These are phyloP conservation scores for Lachnum nothofagi DNA, from an alignment of 2,329 filamentous ascomycete species.

Conservation along the genomic window DNA sequence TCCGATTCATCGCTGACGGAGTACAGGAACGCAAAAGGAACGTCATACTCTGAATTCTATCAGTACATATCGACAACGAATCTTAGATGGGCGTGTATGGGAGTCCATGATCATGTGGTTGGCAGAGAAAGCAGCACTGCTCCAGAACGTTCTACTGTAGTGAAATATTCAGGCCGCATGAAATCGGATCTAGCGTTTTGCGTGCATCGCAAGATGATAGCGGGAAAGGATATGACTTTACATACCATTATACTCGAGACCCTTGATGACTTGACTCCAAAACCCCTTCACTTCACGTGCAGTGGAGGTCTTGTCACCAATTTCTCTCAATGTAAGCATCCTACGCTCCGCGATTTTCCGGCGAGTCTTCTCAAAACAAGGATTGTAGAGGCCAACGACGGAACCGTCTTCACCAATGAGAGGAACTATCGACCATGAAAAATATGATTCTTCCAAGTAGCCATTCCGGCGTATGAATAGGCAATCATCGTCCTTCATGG, in stretches of 20 bases:
- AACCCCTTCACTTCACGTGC: slow-evolving; percentile 70
- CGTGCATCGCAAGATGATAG: too few species aligned
- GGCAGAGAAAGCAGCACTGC: background rate
- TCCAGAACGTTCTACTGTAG: too few species aligned
- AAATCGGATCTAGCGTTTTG: too few species aligned
- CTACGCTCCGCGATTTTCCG: slow-evolving; percentile 72
- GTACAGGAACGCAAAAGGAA: slow-evolving; percentile 73
- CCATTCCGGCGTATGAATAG: slow-evolving; percentile 66
- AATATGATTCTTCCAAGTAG: slow-evolving; percentile 73
- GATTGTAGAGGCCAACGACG: slow-evolving; percentile 73
- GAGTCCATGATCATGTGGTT: background rate
- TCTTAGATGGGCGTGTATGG: background rate
- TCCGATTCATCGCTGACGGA: slow-evolving; percentile 67
- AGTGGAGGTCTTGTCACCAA: slow-evolving; percentile 68
- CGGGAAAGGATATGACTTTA: too few species aligned
- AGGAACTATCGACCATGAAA: slow-evolving; percentile 77
- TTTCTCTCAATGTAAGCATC: slow-evolving; percentile 72
- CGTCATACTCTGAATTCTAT: slow-evolving; percentile 50
- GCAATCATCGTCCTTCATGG: slow-evolving; percentile 78
- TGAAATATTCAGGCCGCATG: too few species aligned
- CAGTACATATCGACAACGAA: slow-evolving; percentile 1
- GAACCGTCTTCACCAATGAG: slow-evolving; percentile 69
- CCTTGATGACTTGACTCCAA: slow-evolving; percentile 65
- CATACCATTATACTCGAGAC: slow-evolving; percentile 61
- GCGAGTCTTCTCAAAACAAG: slow-evolving; percentile 74